Conservation (phyloP, 2,329 filamentous ascomycete genomes). For the Aspergillus latus region DNA sequence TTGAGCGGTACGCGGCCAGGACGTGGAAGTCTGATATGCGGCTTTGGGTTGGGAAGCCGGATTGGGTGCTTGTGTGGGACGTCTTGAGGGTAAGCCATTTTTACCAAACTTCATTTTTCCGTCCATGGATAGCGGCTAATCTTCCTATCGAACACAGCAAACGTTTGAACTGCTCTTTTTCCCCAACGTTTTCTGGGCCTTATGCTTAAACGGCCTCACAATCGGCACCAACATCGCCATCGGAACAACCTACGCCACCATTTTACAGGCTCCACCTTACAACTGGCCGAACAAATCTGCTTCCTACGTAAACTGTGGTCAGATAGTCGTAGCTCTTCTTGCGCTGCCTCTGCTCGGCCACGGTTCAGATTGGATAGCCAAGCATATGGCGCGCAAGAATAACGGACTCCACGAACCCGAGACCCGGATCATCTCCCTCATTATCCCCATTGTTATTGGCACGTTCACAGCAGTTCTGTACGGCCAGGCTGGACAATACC, state of each 20-base stretch:
- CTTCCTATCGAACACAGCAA: conserved; percentile 20
- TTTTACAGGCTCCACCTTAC: conserved; percentile 39
- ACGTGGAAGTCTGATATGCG: conserved; percentile 41
- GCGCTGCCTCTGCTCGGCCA: conserved; percentile 43
- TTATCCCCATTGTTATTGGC: conserved; percentile 42
- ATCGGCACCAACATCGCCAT: conserved; percentile 47
- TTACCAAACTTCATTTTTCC: too few species aligned
- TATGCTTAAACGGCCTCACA: conserved; percentile 42
- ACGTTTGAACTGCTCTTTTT: conserved; percentile 39
- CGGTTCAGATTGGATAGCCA: conserved; percentile 41
- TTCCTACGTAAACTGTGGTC: conserved; percentile 42
- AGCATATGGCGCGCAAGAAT: conserved; percentile 36
- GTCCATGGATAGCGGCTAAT: too few species aligned
- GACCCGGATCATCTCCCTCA: conserved; percentile 35
- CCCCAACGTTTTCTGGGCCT: conserved; percentile 46
- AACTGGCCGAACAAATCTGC: conserved; percentile 38
- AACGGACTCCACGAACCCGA: conserved; percentile 46
- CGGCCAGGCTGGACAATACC: conserved; percentile 38
- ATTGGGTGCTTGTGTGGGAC: conserved; percentile 35
- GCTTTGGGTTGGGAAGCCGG: conserved; percentile 40
- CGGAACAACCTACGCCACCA: conserved; percentile 42
- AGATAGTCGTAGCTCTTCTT: conserved; percentile 41
- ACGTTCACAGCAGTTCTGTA: conserved; percentile 41
- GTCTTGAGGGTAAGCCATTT: conserved; percentile 19
- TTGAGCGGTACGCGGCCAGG: conserved; percentile 36